phyloP scores from a whole-genome alignment of 2,329 filamentous ascomycete species.

The Colletotrichum camelliae region DNA sequence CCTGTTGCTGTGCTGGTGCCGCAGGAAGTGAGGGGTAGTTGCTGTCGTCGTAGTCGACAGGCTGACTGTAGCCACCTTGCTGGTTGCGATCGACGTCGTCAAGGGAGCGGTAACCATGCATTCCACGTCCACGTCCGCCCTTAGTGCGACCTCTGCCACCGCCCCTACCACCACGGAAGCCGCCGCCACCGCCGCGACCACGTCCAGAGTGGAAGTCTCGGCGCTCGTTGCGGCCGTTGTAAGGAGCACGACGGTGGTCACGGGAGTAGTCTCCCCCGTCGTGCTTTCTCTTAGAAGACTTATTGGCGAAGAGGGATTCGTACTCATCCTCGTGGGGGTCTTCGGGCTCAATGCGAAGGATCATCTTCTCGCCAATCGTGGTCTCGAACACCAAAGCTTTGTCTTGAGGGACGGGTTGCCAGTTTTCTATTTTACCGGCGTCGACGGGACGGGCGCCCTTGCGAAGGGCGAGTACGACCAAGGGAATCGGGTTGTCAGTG shows the following conservation, averaged over 20 bases:
- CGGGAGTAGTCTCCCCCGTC: conserved; percentile 35
- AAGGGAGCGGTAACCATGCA: conserved; percentile 67
- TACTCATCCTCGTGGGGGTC: conserved; percentile 65
- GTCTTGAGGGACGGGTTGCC: conserved; percentile 77
- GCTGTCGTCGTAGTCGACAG: conserved; percentile 54
- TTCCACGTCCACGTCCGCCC: conserved; percentile 51
- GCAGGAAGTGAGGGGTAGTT: conserved; percentile 32
- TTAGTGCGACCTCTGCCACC: conserved; percentile 45
- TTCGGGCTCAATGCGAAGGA: conserved; percentile 81
- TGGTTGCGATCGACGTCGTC: conserved; percentile 66
- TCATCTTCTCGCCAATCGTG: conserved; percentile 83
- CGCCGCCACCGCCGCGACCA: conserved; percentile 38
- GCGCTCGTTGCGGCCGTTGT: conserved; percentile 44
- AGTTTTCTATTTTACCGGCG: conserved; percentile 80
- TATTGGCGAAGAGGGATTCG: conserved; percentile 67
- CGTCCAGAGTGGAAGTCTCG: conserved; percentile 49
- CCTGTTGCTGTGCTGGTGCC: conserved; percentile 17
- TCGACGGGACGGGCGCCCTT: conserved; percentile 80
- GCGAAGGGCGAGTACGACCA: conserved; percentile 82
- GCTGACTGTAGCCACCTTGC: conserved; percentile 45
- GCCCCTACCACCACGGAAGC: conserved; percentile 44
- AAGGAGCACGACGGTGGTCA: conserved; percentile 27
- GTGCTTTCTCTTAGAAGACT: conserved; percentile 66
- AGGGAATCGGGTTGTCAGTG: conserved; percentile 79
- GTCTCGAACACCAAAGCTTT: conserved; percentile 81